Evolutionary conservation across 2,329 filamentous ascomycete genomes (phyloP).

Genomic region (Sclerotinia nivalis): DNA sequence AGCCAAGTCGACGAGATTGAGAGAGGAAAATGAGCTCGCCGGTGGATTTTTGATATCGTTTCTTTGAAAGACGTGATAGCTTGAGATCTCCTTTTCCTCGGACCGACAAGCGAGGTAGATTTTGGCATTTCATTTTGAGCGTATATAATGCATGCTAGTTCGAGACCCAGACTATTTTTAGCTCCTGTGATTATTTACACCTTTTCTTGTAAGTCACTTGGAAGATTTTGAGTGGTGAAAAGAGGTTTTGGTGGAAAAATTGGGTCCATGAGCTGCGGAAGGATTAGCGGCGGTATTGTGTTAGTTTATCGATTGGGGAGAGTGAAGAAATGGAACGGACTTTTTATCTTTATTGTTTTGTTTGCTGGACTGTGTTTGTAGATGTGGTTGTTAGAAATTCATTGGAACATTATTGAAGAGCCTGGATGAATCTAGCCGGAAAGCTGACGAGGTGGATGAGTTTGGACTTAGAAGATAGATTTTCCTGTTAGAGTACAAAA

Average conservation of each 20-base stretch:
- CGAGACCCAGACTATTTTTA: slow-evolving; percentile 43
- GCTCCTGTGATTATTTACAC: slow-evolving; percentile 43
- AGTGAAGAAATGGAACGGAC: too few species aligned
- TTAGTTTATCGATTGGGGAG: background rate
- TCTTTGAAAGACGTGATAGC: slow-evolving; percentile 45
- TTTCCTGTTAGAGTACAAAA: too few species aligned
- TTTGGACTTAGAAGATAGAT: too few species aligned
- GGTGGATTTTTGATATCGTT: slow-evolving; percentile 31
- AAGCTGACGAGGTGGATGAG: too few species aligned
- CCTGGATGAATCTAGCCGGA: too few species aligned
- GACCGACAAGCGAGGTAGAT: slow-evolving; percentile 47
- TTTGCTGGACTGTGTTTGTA: too few species aligned
- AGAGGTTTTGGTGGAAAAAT: slow-evolving; percentile 28
- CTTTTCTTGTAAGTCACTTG: slow-evolving; percentile 25
- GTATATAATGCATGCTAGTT: slow-evolving; percentile 44
- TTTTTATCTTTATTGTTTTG: too few species aligned
- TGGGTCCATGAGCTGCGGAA: background rate
- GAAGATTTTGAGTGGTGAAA: slow-evolving; percentile 40
- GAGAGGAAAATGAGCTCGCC: slow-evolving; percentile 42
- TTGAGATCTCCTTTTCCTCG: slow-evolving; percentile 41
- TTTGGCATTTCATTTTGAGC: slow-evolving; percentile 44
- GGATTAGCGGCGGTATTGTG: background rate
- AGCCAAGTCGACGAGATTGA: slow-evolving; percentile 43
- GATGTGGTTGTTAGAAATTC: too few species aligned
- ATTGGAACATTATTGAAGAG: too few species aligned